Percentiles rank a stretch among this genome's conserved stretches.
Conservation (phyloP, 2,329 filamentous ascomycete species). For the Ascochyta rabiei region DNA sequence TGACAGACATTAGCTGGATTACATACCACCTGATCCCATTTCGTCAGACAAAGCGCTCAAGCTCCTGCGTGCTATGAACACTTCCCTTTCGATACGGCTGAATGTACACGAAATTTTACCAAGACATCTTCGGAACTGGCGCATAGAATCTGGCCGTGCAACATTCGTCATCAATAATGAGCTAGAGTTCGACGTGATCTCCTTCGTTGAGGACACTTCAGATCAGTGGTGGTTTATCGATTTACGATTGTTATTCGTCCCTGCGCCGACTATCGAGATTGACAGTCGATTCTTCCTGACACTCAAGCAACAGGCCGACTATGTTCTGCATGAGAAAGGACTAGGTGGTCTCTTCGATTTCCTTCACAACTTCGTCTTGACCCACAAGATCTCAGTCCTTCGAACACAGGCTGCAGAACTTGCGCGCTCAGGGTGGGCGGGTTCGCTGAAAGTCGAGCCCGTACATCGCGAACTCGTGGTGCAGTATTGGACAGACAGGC, state of each 20-base stretch:
- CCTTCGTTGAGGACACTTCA: slow-evolving; percentile 81
- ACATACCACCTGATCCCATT: slow-evolving; percentile 74
- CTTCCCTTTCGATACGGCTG: slow-evolving; percentile 79
- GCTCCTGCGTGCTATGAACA: slow-evolving; percentile 81
- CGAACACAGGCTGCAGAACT: slow-evolving; percentile 77
- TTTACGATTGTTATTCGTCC: slow-evolving; percentile 81
- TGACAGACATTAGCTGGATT: slow-evolving; percentile 64
- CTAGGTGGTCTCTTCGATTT: slow-evolving; percentile 82
- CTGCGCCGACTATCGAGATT: slow-evolving; percentile 65
- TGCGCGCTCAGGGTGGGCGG: slow-evolving; percentile 74
- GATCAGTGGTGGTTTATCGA: slow-evolving; percentile 95
- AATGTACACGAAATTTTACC: slow-evolving; percentile 85
- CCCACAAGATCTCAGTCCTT: slow-evolving; percentile 86
- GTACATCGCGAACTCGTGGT: slow-evolving; percentile 82
- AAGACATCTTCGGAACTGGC: slow-evolving; percentile 75
- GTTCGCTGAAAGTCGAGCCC: slow-evolving; percentile 76
- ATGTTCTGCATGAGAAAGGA: slow-evolving; percentile 70
- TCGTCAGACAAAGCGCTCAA: slow-evolving; percentile 74
- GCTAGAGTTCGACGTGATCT: slow-evolving; percentile 91
- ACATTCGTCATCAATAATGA: slow-evolving; percentile 84
- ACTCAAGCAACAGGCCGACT: slow-evolving; percentile 76
- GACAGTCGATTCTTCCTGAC: slow-evolving; percentile 65
- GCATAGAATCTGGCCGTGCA: slow-evolving; percentile 81
- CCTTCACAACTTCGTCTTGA: slow-evolving; percentile 85
- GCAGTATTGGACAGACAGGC: slow-evolving; percentile 84